Percentiles rank a stretch among this genome's conserved stretches.
phyloP scores from a whole-genome alignment of 352 stramenopile genomes.

The Pythium phragmitis region DNA sequence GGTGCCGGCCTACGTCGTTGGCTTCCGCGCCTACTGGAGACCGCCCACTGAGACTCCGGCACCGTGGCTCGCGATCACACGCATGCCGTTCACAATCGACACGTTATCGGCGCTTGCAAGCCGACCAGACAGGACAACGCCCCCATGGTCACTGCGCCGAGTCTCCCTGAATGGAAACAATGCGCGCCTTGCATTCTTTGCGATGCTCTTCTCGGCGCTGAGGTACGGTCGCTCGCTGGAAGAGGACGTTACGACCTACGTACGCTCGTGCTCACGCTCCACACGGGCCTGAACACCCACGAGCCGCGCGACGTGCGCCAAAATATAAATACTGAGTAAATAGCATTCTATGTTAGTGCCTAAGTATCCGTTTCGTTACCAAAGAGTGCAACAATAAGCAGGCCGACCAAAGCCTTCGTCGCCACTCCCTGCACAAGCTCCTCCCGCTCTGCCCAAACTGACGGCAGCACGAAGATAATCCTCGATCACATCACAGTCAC shows the following conservation, averaged over 20 bases:
- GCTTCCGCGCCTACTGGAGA: background rate
- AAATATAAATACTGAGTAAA: too few relatives aligned
- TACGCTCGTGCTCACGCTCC: too few relatives aligned
- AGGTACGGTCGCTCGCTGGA: constrained; percentile 8
- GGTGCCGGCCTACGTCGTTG: background rate
- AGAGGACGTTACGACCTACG: constrained; percentile 1
- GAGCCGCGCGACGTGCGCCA: too few relatives aligned
- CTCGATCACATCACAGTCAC: too few relatives aligned
- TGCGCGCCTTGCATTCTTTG: background rate
- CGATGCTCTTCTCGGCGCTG: constrained; percentile 7
- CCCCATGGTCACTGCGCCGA: background rate
- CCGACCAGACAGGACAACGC: background rate
- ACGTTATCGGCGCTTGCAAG: background rate
- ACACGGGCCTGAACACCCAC: too few relatives aligned
- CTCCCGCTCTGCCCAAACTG: too few relatives aligned
- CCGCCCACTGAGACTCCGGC: background rate
- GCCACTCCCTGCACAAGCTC: too few relatives aligned
- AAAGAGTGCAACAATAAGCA: too few relatives aligned
- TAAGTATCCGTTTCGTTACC: too few relatives aligned
- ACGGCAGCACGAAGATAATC: too few relatives aligned
- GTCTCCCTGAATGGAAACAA: constrained; percentile 4
- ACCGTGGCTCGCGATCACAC: constrained; percentile 1
- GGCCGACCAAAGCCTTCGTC: too few relatives aligned
- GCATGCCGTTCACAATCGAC: background rate
- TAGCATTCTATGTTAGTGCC: too few relatives aligned